Base-by-base conservation (phyloP, 352 stramenopile species). In the Phytopythium boreale region DNA sequence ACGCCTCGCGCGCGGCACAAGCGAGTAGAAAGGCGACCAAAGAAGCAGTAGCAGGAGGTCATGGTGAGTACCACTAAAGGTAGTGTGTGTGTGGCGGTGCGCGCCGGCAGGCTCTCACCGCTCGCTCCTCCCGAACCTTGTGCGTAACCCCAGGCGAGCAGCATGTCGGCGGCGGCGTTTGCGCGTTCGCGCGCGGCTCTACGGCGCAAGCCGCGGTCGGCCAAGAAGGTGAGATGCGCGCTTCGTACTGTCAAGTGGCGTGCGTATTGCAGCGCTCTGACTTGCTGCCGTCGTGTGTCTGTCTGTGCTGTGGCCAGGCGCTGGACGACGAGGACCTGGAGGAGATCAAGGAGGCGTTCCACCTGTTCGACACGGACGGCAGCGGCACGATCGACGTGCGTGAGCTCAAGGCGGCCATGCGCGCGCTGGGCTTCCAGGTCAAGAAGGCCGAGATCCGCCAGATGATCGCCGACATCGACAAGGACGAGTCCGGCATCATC, bases 331-430 rank as follows among this genome's bases (percentile, higher is more conserved):
- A 98, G 61, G 83, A 96, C 34, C 61, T 97, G 44, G 91, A 98
- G 57, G 94, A 98, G 74, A 90, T 98, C 63, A 96, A 96, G 55
- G 93, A 98, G 73, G 93, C 93, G 9, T 98, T 98, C 68, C 93
- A 90, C 50, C 79, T 98, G 41, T 98, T 98, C 63, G 95, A 98
- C 69, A 95, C 90, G 2, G 90, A 98, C 55, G 87, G 86, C 24
- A 97, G 84, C 47, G 89, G 94, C 4, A 81, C 74, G 3, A 98
- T 98, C 43, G 94, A 98, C 66, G 85, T 95, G 22, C 81, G 91
- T 1, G 95, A 98, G 77, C 82, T 98, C 24, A 98, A 98, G 72
- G 95, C 94, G 1, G 94, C 93, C 12, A 98, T 98, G 84, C 80
- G 94, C 10, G 94, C 95, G 44, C 79, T 98, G 7, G 95, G 95